A percentile compares a stretch with the other conserved stretches of the same genome.
phyloP scores from a whole-genome alignment of 2,329 filamentous ascomycete species.

The Microcyclospora pomicola region DNA sequence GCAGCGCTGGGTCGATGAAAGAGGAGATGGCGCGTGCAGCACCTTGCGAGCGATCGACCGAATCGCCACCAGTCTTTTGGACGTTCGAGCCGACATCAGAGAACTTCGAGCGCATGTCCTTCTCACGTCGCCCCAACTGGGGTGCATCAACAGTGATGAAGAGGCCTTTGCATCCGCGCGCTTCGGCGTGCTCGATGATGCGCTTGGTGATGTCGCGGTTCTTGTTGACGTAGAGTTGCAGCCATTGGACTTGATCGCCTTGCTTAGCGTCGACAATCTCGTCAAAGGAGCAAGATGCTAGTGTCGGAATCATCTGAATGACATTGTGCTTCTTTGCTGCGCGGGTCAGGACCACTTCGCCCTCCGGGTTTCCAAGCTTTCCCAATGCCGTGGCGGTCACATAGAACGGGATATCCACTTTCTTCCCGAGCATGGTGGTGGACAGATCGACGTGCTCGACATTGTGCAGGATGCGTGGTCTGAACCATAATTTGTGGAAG shows the following conservation, averaged over 20 bases:
- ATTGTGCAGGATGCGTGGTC: slow-evolving; percentile 75
- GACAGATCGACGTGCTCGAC: slow-evolving; percentile 76
- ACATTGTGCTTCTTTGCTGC: slow-evolving; percentile 77
- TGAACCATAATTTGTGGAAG: slow-evolving; percentile 96
- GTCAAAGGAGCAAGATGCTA: slow-evolving; percentile 94
- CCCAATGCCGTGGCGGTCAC: slow-evolving; percentile 91
- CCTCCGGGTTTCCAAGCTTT: slow-evolving; percentile 86
- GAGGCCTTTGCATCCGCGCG: slow-evolving; percentile 79
- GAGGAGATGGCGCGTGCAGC: slow-evolving; percentile 87
- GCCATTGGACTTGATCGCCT: slow-evolving; percentile 80
- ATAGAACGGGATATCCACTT: slow-evolving; percentile 79
- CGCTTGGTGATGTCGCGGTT: slow-evolving; percentile 78
- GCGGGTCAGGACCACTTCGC: slow-evolving; percentile 79
- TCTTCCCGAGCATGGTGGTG: slow-evolving; percentile 87
- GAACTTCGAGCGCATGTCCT: slow-evolving; percentile 85
- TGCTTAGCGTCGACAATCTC: slow-evolving; percentile 80
- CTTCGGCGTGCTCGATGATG: slow-evolving; percentile 85
- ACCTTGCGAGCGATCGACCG: slow-evolving; percentile 77
- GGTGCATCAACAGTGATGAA: slow-evolving; percentile 98
- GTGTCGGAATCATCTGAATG: slow-evolving; percentile 95
- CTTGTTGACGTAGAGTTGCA: slow-evolving; percentile 82
- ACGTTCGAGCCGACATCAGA: slow-evolving; percentile 66
- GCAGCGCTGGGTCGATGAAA: slow-evolving; percentile 90
- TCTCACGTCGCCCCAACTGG: slow-evolving; percentile 85
- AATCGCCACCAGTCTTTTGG: slow-evolving; percentile 51